Evolutionary conservation across 2,329 filamentous ascomycete genomes (phyloP), one percentile per base, ranked within the genome.

Genomic region (Capronia epimyces): DNA sequence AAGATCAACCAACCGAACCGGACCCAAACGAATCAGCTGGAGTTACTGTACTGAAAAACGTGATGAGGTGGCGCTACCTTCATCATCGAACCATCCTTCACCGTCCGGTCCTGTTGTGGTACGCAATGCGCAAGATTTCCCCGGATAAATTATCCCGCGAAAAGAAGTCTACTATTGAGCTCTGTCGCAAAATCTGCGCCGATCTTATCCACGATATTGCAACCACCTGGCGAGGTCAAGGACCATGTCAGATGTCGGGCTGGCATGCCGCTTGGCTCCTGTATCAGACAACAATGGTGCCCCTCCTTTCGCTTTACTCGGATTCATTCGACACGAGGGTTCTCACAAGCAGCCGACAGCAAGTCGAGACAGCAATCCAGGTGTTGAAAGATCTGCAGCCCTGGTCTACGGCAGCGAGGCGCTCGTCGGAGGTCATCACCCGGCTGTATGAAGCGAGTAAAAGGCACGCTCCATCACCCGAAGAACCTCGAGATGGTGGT

Each of bases 211-310:
- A 83, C 51, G 84, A 89, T 53, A 87, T 90, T 55, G 77, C 81
- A 9, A 72, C 75, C 18, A 84, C 86, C 56, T 88, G 84, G 71
- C 79, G 79, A 40, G 56, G 49, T 12, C 49, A 58, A 40, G 55
- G 53, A 27, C 78, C 81, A 40, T 86, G 87, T 63, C 81, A 89
- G 63, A 86, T 90, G 70, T 81, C 81, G 0, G 86, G 86, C 7
- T 90, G 86, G 86, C 87, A 88, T 64, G 86, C 83, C 0, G 85
- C 87, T 2, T 89, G 86, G 85, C 84, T 89, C 67, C 77, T 87
- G 52, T 90, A 88, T 69, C 86, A 90, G 66, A 85, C 86, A 0
- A 81, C 81, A 56, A 87, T 90, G 82, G 82, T 90, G 7, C 86
- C 86, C 0, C 76, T 91, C 1, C 78, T 91, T 9, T 84, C 80